Conservation (phyloP, 306 rosid species). For the Trifolium fragiferum region DNA sequence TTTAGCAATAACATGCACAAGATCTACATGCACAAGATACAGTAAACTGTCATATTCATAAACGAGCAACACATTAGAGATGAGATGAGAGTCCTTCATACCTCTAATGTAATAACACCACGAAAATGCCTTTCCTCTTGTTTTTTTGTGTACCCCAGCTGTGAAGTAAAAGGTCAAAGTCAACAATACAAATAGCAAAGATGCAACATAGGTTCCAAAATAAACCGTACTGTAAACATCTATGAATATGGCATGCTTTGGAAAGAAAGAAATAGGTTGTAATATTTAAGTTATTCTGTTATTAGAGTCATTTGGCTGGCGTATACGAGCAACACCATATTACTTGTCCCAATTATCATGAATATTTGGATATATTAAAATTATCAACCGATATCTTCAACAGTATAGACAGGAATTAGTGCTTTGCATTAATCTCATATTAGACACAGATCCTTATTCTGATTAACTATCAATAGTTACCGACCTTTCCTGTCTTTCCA, state of each 20-base stretch:
- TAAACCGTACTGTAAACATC: conserved; percentile 1
- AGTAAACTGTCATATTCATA: not conserved
- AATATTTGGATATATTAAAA: not conserved
- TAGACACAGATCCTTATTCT: conserved; percentile 1
- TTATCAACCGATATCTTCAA: conserved; percentile 7
- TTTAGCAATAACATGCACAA: too few relatives aligned
- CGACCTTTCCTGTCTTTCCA: conserved; percentile 95
- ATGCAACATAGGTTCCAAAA: not conserved
- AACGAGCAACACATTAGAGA: conserved; percentile 8
- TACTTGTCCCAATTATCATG: not conserved
- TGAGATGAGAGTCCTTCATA: conserved; percentile 45
- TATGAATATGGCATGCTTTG: not conserved
- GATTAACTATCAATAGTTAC: conserved; percentile 32
- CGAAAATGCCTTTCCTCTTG: conserved; percentile 92
- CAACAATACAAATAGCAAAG: conserved; percentile 32
- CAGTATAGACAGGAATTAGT: not conserved
- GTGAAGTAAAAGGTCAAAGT: conserved; percentile 44
- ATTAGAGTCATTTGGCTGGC: not conserved
- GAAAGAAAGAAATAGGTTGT: conserved; percentile 1
- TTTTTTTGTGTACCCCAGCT: conserved; percentile 98
- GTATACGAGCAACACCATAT: conserved; percentile 5
- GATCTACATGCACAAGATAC: too few relatives aligned
- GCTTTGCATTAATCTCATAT: not conserved
- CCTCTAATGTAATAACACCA: conserved; percentile 95
- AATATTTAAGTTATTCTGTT: not conserved